Conservation (phyloP, 139 green algal genomes). For the Picochlorum sp. region DNA sequence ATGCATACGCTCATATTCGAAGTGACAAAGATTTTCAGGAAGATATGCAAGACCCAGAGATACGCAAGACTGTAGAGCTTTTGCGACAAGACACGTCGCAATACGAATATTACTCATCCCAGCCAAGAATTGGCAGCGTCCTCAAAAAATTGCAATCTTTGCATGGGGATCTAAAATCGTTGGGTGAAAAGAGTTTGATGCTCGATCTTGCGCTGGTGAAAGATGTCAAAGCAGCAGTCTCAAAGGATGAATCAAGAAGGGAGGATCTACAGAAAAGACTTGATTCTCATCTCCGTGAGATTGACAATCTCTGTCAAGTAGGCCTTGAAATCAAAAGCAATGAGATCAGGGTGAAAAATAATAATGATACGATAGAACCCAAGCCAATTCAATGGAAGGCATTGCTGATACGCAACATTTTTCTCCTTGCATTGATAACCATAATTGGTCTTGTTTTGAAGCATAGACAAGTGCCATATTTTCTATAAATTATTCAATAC, state of each 20-base stretch:
- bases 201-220: slow-evolving; percentile 3
- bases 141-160: background rate
- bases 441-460: too few relatives aligned
- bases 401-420: too few relatives aligned
- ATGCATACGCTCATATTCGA: background rate
- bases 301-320: too few relatives aligned
- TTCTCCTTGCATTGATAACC: too few relatives aligned
- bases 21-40: background rate
- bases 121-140: background rate
- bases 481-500: too few relatives aligned
- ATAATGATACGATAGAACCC: too few relatives aligned
- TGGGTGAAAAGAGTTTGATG: background rate
- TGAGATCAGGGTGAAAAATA: too few relatives aligned
- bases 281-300: background rate
- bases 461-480: too few relatives aligned
- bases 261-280: background rate
- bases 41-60: background rate
- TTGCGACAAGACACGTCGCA: background rate
- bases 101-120: background rate
- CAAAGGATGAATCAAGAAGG: background rate
- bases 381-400: too few relatives aligned
- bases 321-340: too few relatives aligned
- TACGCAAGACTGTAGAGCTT: background rate
- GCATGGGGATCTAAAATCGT: background rate
- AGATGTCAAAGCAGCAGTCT: background rate